Evolutionary conservation across 2,329 filamentous ascomycete genomes (phyloP), one percentile per base, ranked within the genome.

Genomic region (Teratosphaeria destructans): DNA sequence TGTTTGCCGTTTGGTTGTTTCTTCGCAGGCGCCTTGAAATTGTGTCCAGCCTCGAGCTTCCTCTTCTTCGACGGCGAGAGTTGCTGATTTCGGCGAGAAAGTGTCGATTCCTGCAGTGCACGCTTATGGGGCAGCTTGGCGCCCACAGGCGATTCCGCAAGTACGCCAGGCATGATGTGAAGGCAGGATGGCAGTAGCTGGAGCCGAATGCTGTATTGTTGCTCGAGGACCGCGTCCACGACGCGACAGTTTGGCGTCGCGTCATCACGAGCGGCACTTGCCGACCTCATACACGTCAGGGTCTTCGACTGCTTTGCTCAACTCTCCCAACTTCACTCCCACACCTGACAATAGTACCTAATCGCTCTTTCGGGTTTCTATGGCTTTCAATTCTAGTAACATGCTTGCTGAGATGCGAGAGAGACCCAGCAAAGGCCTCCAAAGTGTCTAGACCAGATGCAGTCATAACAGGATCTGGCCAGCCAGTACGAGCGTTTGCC

Each of bases 31-130:
- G 84, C 82, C 58, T 81, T 83, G 66, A 88, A 80, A 16, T 81
- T 82, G 29, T 82, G 77, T 59, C 74, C 72, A 60, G 92, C 88
- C 70, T 94, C 89, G 61, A 95, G 80, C 75, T 90, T 95, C 63
- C 90, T 82, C 76, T 94, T 95, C 80, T 97, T 97, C 57, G 83
- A 76, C 1, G 85, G 77, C 65, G 77, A 78, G 60, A 75, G 73
- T 62, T 75, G 75, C 57, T 77, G 71, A 63, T 79, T 80, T 43
- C 71, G 71, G 61, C 75, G 75, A 53, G 75, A 76, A 60, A 67
- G 75, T 16, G 76, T 75, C 26, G 73, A 73, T 63, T 80, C 78
- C 61, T 75, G 71, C 64, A 81, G 73, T 49, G 75, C 74, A 54
- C 77, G 73, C 71, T 81, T 81, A 57, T 66, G 71, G 27, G 77